These are phyloP conservation scores for Sporothrix euskadiensis DNA, from an alignment of 2,329 filamentous ascomycete genomes.

Conservation along the genomic window DNA sequence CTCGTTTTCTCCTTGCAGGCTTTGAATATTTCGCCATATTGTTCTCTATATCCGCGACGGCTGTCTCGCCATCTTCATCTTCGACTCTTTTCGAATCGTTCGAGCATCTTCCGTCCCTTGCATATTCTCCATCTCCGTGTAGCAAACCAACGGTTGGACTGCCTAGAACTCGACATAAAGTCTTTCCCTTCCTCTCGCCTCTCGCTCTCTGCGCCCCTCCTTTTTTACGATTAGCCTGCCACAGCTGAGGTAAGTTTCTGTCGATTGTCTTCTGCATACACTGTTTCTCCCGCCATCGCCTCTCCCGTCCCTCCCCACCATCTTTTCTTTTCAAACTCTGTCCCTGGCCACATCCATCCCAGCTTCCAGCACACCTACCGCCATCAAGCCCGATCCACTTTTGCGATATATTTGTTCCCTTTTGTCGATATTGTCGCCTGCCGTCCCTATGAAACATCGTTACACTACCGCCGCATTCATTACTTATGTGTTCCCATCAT, in stretches of 20 bases:
- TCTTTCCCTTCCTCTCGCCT: background rate
- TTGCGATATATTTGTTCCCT: background rate
- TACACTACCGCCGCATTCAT: conserved; percentile 23
- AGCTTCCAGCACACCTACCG: background rate
- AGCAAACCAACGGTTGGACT: background rate
- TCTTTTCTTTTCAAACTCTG: background rate
- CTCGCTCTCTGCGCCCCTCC: background rate
- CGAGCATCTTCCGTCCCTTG: background rate
- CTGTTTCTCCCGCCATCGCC: conserved; percentile 7
- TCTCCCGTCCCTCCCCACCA: conserved; percentile 14
- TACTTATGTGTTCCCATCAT: conserved; percentile 21
- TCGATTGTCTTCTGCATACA: background rate
- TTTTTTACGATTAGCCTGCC: conserved; percentile 10
- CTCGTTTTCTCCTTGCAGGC: background rate
- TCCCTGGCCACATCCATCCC: background rate
- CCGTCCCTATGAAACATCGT: conserved; percentile 17
- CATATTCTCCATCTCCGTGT: background rate
- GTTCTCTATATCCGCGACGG: background rate
- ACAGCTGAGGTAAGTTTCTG: conserved; percentile 20
- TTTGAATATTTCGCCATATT: conserved; percentile 6
- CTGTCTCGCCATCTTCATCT: background rate
- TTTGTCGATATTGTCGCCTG: conserved; percentile 4
- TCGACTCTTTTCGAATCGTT: background rate
- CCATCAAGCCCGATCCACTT: background rate
- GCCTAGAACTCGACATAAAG: background rate